Conservation (phyloP, 176 grass and related monocot species). For the Thinopyrum elongatum region DNA sequence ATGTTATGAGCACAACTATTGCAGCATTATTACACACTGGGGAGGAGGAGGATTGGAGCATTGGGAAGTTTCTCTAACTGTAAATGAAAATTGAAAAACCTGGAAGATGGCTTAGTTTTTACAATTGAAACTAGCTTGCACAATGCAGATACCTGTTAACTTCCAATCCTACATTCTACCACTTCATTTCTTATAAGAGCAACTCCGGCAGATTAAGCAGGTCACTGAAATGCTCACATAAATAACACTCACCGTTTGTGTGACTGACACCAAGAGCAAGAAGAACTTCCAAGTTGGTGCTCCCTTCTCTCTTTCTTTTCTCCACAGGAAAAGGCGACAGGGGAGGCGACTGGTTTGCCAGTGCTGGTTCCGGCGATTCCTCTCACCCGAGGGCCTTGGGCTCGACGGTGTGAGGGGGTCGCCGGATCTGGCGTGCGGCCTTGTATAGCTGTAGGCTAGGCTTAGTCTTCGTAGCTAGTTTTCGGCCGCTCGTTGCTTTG, state of each 20-base stretch:
- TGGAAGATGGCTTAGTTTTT: slow-evolving; percentile 2
- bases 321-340: too few relatives aligned
- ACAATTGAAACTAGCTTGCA: not conserved
- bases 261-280: slow-evolving; percentile 99
- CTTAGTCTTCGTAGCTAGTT: too few relatives aligned
- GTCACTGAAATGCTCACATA: slow-evolving; percentile 6
- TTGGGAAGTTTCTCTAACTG: not conserved
- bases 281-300: slow-evolving; percentile 96
- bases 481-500: too few relatives aligned
- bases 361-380: too few relatives aligned
- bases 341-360: too few relatives aligned
- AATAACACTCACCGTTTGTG: slow-evolving; percentile 75
- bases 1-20: not conserved
- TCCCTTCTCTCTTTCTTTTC: too few relatives aligned
- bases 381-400: too few relatives aligned
- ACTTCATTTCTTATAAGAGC: not conserved
- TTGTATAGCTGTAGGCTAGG: too few relatives aligned
- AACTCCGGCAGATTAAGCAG: not conserved
- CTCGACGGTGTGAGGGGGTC: too few relatives aligned
- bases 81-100: not conserved
- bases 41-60: slow-evolving; percentile 2
- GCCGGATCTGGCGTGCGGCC: too few relatives aligned
- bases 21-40: slow-evolving; percentile 4
- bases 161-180: slow-evolving; percentile 22
- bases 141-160: not conserved